Conservation (phyloP, 352 stramenopile species). For the Phytophthora vignae region DNA sequence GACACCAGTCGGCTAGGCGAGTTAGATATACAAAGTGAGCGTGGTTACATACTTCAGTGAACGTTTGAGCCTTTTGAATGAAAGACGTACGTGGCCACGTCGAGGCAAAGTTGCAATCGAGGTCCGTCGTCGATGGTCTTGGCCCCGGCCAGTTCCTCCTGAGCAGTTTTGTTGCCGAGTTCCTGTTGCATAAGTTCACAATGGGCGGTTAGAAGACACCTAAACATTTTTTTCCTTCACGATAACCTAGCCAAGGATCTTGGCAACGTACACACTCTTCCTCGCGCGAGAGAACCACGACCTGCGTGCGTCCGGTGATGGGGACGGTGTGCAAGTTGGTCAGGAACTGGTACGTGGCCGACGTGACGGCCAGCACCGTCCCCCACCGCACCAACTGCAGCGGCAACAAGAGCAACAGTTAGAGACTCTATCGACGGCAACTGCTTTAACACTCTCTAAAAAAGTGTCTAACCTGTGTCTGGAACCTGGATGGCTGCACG, state of each 20-base stretch:
- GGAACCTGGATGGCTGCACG: conserved; percentile 56
- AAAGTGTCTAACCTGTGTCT: conserved; percentile 43
- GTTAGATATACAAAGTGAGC: no score
- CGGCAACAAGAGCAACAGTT: neutral
- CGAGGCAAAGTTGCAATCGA: conserved; percentile 60
- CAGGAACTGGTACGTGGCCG: conserved; percentile 72
- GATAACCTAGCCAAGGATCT: neutral
- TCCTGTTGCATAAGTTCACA: conserved; percentile 35
- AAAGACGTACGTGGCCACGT: conserved; percentile 63
- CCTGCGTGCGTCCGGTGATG: conserved; percentile 71
- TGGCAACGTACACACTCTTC: conserved; percentile 61
- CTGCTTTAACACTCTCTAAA: neutral
- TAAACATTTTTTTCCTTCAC: neutral
- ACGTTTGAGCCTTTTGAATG: neutral
- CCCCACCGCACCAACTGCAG: conserved; percentile 55
- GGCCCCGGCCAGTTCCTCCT: conserved; percentile 48
- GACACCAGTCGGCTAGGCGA: conserved; percentile 55
- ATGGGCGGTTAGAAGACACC: neutral
- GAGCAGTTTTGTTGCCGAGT: conserved; percentile 56
- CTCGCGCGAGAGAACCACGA: conserved; percentile 69
- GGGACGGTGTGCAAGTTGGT: conserved; percentile 75
- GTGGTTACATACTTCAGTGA: neutral
- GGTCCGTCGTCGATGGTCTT: conserved; percentile 57
- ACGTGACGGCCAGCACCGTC: conserved; percentile 43
- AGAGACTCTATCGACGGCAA: neutral